Percentiles rank a stretch among this genome's conserved stretches.
These are phyloP conservation scores for Cytospora chrysosperma DNA, from an alignment of 2,329 filamentous ascomycete genomes.

Conservation along the genomic window DNA sequence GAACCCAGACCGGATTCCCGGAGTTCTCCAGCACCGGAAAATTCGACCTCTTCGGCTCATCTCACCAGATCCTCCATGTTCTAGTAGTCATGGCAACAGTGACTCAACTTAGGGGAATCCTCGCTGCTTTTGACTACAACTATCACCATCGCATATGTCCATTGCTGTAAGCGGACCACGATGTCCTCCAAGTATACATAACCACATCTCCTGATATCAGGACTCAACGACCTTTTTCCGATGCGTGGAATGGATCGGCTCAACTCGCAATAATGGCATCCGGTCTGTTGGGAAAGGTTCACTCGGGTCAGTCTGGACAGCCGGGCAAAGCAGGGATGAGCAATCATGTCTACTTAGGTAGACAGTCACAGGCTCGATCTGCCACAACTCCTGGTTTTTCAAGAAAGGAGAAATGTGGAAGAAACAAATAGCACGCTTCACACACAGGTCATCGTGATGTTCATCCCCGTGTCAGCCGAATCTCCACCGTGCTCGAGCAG, in stretches of 20 bases:
- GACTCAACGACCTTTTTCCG: no score
- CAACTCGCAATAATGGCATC: no score
- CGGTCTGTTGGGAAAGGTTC: no score
- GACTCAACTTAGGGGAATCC: constrained; percentile 39
- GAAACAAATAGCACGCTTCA: no score
- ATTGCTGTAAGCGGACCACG: background rate
- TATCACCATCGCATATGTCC: constrained; percentile 12
- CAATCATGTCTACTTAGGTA: no score
- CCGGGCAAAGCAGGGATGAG: no score
- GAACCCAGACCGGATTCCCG: constrained; percentile 42
- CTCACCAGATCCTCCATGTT: constrained; percentile 48
- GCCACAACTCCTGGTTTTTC: no score
- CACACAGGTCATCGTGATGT: constrained; percentile 41
- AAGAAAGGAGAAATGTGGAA: no score
- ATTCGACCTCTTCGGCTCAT: constrained; percentile 46
- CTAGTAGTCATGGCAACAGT: constrained; percentile 42
- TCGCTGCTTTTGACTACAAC: constrained; percentile 28
- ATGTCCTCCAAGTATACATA: background rate
- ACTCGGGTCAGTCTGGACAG: no score
- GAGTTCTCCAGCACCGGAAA: constrained; percentile 41
- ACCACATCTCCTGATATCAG: no score
- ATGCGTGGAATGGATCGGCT: no score
- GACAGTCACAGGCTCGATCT: no score
- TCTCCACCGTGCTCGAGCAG: constrained; percentile 42
- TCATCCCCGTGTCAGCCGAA: constrained; percentile 34